phyloP scores from a whole-genome alignment of 2,329 filamentous ascomycete genomes.

The Botrytis pseudocinerea region DNA sequence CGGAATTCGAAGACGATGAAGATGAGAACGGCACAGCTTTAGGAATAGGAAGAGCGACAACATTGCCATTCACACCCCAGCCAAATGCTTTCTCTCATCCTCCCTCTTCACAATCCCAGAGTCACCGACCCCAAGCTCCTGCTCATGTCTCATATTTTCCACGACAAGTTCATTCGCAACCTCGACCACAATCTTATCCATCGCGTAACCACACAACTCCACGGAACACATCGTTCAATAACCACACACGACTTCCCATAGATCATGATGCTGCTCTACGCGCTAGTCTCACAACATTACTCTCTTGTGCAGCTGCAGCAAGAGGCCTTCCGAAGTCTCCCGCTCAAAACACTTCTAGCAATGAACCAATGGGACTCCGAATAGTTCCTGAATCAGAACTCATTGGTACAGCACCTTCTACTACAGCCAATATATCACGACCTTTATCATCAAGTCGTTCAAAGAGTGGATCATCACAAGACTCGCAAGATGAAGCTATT shows the following conservation, averaged over 20 bases:
- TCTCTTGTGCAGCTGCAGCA: constrained; percentile 90
- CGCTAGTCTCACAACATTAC: constrained; percentile 88
- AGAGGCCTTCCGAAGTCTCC: constrained; percentile 66
- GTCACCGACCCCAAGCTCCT: constrained; percentile 45
- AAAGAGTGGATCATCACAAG: constrained; percentile 33
- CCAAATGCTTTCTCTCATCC: constrained; percentile 92
- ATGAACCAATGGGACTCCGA: constrained; percentile 52
- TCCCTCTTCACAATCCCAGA: constrained; percentile 51
- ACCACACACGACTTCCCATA: constrained; percentile 66
- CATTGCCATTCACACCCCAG: constrained; percentile 72
- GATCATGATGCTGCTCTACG: constrained; percentile 93
- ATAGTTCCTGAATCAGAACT: constrained; percentile 63
- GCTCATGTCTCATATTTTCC: constrained; percentile 41
- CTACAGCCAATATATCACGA: constrained; percentile 37
- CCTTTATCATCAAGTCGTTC: constrained; percentile 31
- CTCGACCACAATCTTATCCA: constrained; percentile 34
- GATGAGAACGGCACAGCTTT: constrained; percentile 75
- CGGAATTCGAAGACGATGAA: constrained; percentile 45
- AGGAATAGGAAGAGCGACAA: constrained; percentile 47
- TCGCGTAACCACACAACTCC: constrained; percentile 44
- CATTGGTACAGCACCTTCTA: constrained; percentile 42
- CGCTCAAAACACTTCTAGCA: constrained; percentile 28
- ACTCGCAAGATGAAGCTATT: constrained; percentile 41
- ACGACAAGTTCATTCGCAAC: constrained; percentile 35
- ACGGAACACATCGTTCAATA: constrained; percentile 32